Percentiles rank a stretch among this genome's conserved stretches.
Evolutionary conservation across 2,329 filamentous ascomycete species (phyloP).

Genomic region (Escovopsis weberi): DNA sequence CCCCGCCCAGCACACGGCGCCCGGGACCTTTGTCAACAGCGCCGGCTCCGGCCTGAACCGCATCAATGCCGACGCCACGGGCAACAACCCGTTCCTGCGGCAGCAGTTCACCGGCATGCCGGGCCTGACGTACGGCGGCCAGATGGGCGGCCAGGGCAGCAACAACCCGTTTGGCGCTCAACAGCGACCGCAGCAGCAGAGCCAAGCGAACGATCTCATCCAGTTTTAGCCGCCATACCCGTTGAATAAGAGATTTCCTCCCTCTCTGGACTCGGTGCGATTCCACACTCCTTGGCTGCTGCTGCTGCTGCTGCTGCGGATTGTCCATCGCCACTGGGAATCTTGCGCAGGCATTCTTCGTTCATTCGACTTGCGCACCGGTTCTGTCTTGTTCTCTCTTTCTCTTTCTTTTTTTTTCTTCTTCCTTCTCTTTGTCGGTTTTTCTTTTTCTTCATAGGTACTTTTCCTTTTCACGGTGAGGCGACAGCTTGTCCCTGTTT

Average conservation of each 20-base stretch:
- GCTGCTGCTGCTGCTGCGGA: constrained; percentile 1
- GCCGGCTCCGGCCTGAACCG: constrained; percentile 67
- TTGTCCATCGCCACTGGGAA: not conserved
- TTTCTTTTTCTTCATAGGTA: constrained; percentile 2
- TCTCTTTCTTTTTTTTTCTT: not conserved
- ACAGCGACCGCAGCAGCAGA: constrained; percentile 33
- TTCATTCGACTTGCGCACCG: no score
- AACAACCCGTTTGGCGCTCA: constrained; percentile 45
- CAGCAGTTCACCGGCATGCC: constrained; percentile 73
- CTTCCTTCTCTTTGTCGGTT: constrained; percentile 1
- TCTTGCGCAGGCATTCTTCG: no score
- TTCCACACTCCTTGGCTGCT: not conserved
- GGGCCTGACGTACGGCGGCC: constrained; percentile 41
- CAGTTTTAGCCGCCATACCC: constrained; percentile 35
- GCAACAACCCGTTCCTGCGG: constrained; percentile 80
- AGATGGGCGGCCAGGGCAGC: constrained; percentile 34
- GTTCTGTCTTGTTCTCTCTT: no score
- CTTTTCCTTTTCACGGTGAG: constrained; percentile 1
- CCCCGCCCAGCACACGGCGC: constrained; percentile 89
- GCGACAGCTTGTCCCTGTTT: not conserved
- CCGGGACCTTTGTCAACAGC: constrained; percentile 92
- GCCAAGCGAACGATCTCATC: constrained; percentile 42
- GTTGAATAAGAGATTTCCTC: not conserved
- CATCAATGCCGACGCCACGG: constrained; percentile 56
- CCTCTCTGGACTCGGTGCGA: no score